Evolutionary conservation across 805 yeast species (phyloP).

Genomic region (Jamesozyma lodderae): DNA sequence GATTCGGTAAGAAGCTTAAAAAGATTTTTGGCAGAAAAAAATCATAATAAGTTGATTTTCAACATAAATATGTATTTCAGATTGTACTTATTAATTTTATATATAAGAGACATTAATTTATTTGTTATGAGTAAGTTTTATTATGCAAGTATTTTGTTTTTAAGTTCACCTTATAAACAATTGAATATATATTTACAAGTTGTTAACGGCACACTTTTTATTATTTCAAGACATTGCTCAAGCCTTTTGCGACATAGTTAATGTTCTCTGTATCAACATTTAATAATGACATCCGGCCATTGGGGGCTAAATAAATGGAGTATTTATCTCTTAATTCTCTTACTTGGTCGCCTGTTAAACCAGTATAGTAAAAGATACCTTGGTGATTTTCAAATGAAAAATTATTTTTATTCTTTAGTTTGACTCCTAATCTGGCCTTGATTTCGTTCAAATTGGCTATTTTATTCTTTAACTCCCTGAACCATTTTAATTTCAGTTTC

Average conservation of each 20-base stretch:
- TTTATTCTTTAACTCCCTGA: slow-evolving; percentile 67
- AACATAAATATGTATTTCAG: no score
- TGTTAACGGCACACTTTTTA: no score
- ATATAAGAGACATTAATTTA: no score
- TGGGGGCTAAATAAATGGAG: slow-evolving; percentile 76
- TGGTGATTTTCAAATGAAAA: slow-evolving; percentile 52
- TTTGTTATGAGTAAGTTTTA: no score
- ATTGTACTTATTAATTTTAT: no score
- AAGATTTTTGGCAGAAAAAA: slow-evolving; percentile 35
- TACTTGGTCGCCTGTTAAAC: slow-evolving; percentile 64
- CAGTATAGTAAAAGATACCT: slow-evolving; percentile 96
- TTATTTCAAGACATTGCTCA: no score
- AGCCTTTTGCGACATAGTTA: slow-evolving; percentile 34
- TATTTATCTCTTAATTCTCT: slow-evolving; percentile 56
- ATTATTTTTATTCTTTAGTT: slow-evolving; percentile 77
- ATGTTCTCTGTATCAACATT: slow-evolving; percentile 79
- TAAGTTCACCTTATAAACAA: no score
- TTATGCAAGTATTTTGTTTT: no score
- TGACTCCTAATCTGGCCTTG: slow-evolving; percentile 53
- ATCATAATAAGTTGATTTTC: no score
- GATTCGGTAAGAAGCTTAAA: slow-evolving; percentile 33
- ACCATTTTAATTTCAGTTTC: slow-evolving; percentile 63
- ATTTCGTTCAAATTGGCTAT: slow-evolving; percentile 68
- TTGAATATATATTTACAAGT: no score
- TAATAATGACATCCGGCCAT: slow-evolving; percentile 86